A percentile compares a stretch with the other conserved stretches of the same genome.
These are phyloP conservation scores for Ophiosphaerella narmari DNA, from an alignment of 2,329 filamentous ascomycete genomes.

Conservation along the genomic window DNA sequence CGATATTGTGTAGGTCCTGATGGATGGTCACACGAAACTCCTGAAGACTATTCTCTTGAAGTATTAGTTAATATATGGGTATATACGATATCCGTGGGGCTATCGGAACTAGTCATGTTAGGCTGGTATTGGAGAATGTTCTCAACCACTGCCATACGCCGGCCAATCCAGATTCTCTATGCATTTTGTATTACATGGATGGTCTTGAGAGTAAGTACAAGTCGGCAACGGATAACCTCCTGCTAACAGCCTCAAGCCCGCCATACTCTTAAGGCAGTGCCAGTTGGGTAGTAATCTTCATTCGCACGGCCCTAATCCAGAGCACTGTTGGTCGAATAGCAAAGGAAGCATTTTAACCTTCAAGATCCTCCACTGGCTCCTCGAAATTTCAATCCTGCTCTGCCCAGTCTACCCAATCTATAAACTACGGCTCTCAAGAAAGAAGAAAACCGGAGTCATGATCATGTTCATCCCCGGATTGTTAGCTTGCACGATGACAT, in stretches of 20 bases:
- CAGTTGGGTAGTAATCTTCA: conserved; percentile 24
- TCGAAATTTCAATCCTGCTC: conserved; percentile 24
- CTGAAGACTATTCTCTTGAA: conserved; percentile 18
- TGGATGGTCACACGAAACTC: too few relatives aligned
- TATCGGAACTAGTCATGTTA: conserved; percentile 28
- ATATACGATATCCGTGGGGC: conserved; percentile 28
- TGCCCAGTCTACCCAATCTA: conserved; percentile 27
- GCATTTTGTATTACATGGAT: conserved; percentile 18
- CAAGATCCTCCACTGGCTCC: conserved; percentile 15
- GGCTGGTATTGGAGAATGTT: conserved; percentile 32
- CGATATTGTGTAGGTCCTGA: conserved; percentile 6
- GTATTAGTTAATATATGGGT: conserved; percentile 31
- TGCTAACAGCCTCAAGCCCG: conserved; percentile 13
- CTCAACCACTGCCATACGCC: conserved; percentile 19
- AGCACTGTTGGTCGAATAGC: conserved; percentile 17
- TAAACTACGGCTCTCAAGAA: conserved; percentile 18
- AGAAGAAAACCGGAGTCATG: conserved; percentile 21
- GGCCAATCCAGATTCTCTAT: conserved; percentile 23
- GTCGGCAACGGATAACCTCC: not conserved
- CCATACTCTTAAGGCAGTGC: conserved; percentile 23
- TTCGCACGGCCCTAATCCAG: conserved; percentile 2
- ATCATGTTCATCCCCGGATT: conserved; percentile 27
- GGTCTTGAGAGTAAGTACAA: conserved; percentile 15
- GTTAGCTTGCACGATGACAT: conserved; percentile 13
- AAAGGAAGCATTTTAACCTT: conserved; percentile 9